These are phyloP conservation scores for Lathyrus sativus DNA, from an alignment of 306 rosid genomes.

Conservation along the genomic window DNA sequence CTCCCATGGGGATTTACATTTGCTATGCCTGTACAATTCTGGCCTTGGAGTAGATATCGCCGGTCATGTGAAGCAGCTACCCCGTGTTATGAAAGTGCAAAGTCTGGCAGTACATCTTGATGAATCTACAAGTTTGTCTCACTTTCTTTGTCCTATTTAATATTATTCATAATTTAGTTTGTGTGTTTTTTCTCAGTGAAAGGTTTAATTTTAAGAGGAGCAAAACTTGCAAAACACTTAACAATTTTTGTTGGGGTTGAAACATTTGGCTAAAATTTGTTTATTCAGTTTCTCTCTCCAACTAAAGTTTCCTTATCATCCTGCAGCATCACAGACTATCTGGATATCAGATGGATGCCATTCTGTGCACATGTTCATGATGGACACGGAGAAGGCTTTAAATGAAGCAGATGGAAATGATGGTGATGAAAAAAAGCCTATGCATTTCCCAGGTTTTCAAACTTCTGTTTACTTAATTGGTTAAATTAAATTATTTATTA, in stretches of 20 bases:
- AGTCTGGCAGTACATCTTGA: constrained; percentile 72
- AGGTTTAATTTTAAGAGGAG: constrained; percentile 23
- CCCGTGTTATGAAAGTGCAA: constrained; percentile 62
- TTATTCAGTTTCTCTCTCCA: constrained; percentile 17
- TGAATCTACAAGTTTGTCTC: constrained; percentile 57
- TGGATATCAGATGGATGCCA: constrained; percentile 85
- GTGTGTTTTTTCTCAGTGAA: constrained; percentile 13
- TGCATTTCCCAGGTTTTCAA: constrained; percentile 63
- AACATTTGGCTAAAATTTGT: constrained; percentile 13
- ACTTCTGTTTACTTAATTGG: constrained; percentile 10
- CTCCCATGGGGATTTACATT: constrained; percentile 74
- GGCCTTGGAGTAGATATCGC: constrained; percentile 57
- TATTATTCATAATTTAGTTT: constrained; percentile 8
- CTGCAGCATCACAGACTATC: constrained; percentile 72
- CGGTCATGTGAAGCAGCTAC: constrained; percentile 57
- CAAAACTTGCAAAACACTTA: constrained; percentile 2
- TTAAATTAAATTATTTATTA: not conserved
- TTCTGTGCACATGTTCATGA: constrained; percentile 63
- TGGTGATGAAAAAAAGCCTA: constrained; percentile 53
- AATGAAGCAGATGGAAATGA: constrained; percentile 51
- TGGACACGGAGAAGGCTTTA: constrained; percentile 55
- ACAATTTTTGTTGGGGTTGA: constrained; percentile 14
- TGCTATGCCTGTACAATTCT: constrained; percentile 59
- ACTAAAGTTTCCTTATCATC: constrained; percentile 33
- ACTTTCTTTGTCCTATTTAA: constrained; percentile 30